Base-by-base conservation (phyloP, 2,329 filamentous ascomycete species). In the Venturia nashicola region DNA sequence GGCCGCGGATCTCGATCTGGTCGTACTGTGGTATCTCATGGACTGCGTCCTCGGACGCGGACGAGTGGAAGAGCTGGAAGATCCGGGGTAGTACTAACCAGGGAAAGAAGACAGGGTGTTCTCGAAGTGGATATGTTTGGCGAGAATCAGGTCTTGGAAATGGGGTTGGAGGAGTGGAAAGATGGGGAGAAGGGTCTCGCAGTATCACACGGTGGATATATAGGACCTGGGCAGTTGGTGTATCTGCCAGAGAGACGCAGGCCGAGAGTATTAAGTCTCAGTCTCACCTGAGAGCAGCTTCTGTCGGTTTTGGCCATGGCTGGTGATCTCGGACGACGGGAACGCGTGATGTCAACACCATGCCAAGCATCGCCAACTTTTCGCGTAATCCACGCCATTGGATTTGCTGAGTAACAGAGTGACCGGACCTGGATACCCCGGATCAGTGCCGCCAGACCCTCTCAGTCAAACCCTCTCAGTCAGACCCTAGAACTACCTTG, bases 31-130 rank as follows among this genome's bases (percentile, higher is more conserved):
- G n/a, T n/a, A 48, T n/a, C 7, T 44, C 2, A 40, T 62, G 20
- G 34, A n/a, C 36, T 43, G 18, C 20, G 44, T 18, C 18, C 44
- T 7, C 44, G 4, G 32, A 23, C 12, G 44, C 62, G 62, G 62
- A 64, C 62, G 62, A 64, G 62, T 63, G 62, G 61, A 63, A 63
- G 60, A 61, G 61, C 12, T 36, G 42, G 44, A 23, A 54, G 54
- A 48, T 23, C 61, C 61, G 61, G 43, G 34, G n/a, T 46, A 32
- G 43, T 46, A 40, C 61, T 62, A 34, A 39, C 43, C 32, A 39
- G 60, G 59, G 18, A 44, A 36, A 46, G 60, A 1, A 48, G 12
- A 59, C 34, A 39, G 5, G 39, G 42, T 1, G 36, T 23, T 39
- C 18, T 34, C 2, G 16, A 42, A 39, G 36, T 43, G 59, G 36